Evolutionary conservation across 176 grass and related monocot genomes (phyloP).

Genomic region (Zea luxurians): DNA sequence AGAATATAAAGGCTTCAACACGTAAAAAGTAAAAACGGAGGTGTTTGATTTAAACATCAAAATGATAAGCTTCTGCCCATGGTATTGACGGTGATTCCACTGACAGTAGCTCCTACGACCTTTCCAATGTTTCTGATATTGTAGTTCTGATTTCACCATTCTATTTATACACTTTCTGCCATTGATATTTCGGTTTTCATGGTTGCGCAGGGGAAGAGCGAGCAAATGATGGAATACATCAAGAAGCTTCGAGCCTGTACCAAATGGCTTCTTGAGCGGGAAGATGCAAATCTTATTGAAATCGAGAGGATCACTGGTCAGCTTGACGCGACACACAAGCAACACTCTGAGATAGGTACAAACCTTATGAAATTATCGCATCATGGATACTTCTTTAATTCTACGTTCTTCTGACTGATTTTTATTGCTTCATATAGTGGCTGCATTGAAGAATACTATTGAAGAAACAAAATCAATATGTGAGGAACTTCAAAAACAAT

Average conservation of each 20-base stretch:
- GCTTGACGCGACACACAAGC: conserved; percentile 45
- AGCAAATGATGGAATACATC: conserved; percentile 84
- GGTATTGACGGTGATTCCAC: background rate
- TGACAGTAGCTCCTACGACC: background rate
- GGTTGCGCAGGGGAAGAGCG: conserved; percentile 52
- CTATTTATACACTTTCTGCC: background rate
- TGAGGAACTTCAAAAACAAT: conserved; percentile 52
- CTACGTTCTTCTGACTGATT: conserved; percentile 6
- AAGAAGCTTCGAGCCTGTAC: conserved; percentile 73
- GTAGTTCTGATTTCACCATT: background rate
- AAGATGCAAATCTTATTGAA: conserved; percentile 52
- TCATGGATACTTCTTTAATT: background rate
- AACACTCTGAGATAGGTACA: conserved; percentile 54
- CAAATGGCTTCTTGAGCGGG: conserved; percentile 62
- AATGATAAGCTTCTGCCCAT: background rate
- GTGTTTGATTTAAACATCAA: background rate
- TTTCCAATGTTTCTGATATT: background rate
- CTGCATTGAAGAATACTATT: conserved; percentile 29
- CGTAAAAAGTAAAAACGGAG: background rate
- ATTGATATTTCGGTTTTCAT: background rate
- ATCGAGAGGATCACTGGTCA: conserved; percentile 40
- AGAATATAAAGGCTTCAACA: background rate
- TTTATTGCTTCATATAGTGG: conserved; percentile 25
- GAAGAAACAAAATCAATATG: conserved; percentile 41
- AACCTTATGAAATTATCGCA: background rate